Percentiles rank a stretch among this genome's conserved stretches.
phyloP scores from a whole-genome alignment of 371 early-diverging fungal genomes.

The Mucor mucedo region DNA sequence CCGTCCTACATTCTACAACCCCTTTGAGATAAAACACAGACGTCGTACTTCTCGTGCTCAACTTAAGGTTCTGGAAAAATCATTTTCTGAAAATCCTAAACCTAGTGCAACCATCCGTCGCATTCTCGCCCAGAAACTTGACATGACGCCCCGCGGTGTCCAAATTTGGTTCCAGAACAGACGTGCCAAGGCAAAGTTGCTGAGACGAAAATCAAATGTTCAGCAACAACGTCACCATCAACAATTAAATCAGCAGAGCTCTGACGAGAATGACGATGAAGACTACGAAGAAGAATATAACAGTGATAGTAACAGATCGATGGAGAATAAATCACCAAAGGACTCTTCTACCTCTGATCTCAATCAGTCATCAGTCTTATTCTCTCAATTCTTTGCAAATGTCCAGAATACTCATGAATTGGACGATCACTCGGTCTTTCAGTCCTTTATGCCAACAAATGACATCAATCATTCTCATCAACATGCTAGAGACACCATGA shows the following conservation, averaged over 20 bases:
- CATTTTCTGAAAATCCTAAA: constrained; percentile 70
- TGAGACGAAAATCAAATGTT: constrained; percentile 28
- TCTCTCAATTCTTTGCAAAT: constrained; percentile 45
- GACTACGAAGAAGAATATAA: neutral
- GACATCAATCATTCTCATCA: neutral
- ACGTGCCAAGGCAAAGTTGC: constrained; percentile 77
- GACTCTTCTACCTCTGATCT: constrained; percentile 8
- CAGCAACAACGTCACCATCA: constrained; percentile 4
- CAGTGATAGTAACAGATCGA: neutral
- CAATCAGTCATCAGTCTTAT: constrained; percentile 31
- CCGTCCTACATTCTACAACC: constrained; percentile 76
- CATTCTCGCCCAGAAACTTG: constrained; percentile 72
- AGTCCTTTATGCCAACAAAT: constrained; percentile 1
- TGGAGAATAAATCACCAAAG: neutral
- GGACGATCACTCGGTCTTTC: neutral
- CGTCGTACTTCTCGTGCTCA: constrained; percentile 77
- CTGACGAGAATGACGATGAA: neutral
- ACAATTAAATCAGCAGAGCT: neutral
- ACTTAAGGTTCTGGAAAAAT: constrained; percentile 69
- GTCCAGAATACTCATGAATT: neutral
- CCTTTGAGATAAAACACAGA: constrained; percentile 80
- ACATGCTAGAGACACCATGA: neutral
- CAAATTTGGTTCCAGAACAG: constrained; percentile 99
- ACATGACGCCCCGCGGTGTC: constrained; percentile 90
- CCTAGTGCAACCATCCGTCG: constrained; percentile 72